These are phyloP conservation scores for Aspergillus vadensis DNA, from an alignment of 2,329 filamentous ascomycete genomes.

Conservation along the genomic window DNA sequence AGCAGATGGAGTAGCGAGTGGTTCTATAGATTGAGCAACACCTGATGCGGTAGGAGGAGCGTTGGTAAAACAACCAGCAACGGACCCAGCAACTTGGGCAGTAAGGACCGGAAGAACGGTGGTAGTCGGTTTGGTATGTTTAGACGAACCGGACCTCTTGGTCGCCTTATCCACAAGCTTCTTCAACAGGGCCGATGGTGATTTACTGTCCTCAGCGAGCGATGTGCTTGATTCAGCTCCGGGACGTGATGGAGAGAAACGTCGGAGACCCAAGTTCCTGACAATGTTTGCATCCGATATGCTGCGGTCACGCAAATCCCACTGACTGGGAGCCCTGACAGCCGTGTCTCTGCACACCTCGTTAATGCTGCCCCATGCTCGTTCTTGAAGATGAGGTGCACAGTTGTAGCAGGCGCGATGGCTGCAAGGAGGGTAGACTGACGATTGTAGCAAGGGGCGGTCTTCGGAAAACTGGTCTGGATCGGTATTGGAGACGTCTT, in stretches of 20 bases:
- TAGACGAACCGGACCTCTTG: too few species aligned
- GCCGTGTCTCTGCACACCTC: slow-evolving; percentile 38
- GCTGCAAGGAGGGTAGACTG: slow-evolving; percentile 10
- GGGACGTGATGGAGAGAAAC: background rate
- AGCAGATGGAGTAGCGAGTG: background rate
- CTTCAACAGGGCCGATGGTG: too few species aligned
- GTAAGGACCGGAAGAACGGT: too few species aligned
- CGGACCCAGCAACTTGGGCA: too few species aligned
- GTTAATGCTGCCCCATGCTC: slow-evolving; percentile 49
- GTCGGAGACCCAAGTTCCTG: slow-evolving; percentile 19
- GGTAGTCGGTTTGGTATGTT: too few species aligned
- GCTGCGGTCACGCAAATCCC: slow-evolving; percentile 33
- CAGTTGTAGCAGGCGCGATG: slow-evolving; percentile 24
- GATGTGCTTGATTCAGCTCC: background rate
- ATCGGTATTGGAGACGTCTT: background rate
- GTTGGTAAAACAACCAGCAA: too few species aligned
- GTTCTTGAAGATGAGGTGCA: slow-evolving; percentile 35
- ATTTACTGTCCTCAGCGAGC: background rate
- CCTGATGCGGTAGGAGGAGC: too few species aligned
- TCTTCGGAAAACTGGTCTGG: background rate
- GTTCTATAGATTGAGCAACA: background rate
- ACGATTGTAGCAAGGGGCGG: background rate
- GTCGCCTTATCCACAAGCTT: too few species aligned
- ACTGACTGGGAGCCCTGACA: slow-evolving; percentile 26
- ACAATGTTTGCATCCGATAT: slow-evolving; percentile 30